Base-by-base conservation (phyloP, 140 eudicot genomes). In the Senecio squalidus region DNA sequence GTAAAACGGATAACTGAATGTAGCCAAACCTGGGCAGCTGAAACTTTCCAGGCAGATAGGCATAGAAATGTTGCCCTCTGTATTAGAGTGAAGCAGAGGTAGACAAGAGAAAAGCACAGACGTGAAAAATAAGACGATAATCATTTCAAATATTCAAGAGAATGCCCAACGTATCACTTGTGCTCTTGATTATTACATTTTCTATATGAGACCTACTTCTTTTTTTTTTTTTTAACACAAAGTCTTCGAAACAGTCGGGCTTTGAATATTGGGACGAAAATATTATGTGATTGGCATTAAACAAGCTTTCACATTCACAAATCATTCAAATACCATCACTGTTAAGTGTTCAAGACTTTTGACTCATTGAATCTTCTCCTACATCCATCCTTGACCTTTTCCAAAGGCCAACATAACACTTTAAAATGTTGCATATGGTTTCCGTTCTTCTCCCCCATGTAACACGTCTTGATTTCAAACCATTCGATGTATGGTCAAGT, bases 1-100 rank as follows among this genome's bases (percentile, higher is more conserved):
- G 53, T 52, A 41, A 15, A 41, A 60, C 17, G 66, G 66, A 23
- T 60, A 41, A 17, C 41, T 41, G 54, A 43, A 41, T 8, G 40
- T 39, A 11, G 18, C 8, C 6, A 26, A 41, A 26, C 0, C 0
- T 9, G 54, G 66, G 11, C 66, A 60, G 1, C 27, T 43, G 39
- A 60, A 60, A 41, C 28, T 41, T 25, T 60, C 11, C 0, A 53
- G 54, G 53, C 66, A 60, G 66, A 1, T 25, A n/a, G 38, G 24
- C 0, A 1, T 33, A 8, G 39, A 33, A n/a, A n/a, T n/a, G n/a
- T n/a, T n/a, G n/a, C n/a, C n/a, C n/a, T n/a, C n/a, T 13, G 2
- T 33, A 13, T 33, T 30, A 6, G 36, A 4, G 5, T 30, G 9
- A 58, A 59, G 10, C 2, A 34, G 8, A 59, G 40, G 50, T 14